phyloP scores from a whole-genome alignment of 1,139 yeast genomes.

The Debaryomyces robertsiae region DNA sequence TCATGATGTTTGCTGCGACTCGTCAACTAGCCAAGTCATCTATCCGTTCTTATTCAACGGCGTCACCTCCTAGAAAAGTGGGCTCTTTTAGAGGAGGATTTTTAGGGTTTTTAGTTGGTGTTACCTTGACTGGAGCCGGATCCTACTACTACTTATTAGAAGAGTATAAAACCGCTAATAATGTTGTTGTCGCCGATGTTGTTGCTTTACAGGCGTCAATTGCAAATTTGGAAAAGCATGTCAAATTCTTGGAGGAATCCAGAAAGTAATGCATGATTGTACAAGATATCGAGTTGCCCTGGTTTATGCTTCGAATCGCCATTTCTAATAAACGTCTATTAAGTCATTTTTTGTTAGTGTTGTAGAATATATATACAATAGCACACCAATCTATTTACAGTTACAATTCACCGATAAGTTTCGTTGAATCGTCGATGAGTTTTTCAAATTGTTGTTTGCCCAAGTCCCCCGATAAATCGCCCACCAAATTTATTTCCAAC shows the following conservation, averaged over 20 bases:
- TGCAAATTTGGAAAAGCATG: conserved; percentile 66
- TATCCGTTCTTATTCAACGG: conserved; percentile 38
- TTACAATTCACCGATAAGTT: conserved; percentile 26
- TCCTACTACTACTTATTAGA: conserved; percentile 79
- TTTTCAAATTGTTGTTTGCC: conserved; percentile 26
- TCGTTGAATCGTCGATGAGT: conserved; percentile 31
- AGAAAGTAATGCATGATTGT: conserved; percentile 30
- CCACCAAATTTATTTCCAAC: conserved; percentile 49
- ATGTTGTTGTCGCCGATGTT: conserved; percentile 74
- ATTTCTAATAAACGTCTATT: conserved; percentile 8
- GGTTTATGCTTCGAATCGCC: too few species aligned
- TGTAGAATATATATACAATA: conserved; percentile 11
- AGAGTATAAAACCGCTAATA: conserved; percentile 73
- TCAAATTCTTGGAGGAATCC: conserved; percentile 51
- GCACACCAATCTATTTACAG: conserved; percentile 12
- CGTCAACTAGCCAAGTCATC: conserved; percentile 26
- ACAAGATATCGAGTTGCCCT: too few species aligned
- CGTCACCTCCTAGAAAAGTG: conserved; percentile 38
- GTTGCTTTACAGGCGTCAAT: conserved; percentile 70
- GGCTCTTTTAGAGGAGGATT: conserved; percentile 71
- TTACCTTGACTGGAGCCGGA: conserved; percentile 70
- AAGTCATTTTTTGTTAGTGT: background rate
- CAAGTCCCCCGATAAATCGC: conserved; percentile 30
- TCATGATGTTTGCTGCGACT: conserved; percentile 20
- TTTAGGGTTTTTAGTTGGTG: conserved; percentile 78